phyloP scores from a whole-genome alignment of 805 yeast genomes.

The Schwanniomyces yamadae region DNA sequence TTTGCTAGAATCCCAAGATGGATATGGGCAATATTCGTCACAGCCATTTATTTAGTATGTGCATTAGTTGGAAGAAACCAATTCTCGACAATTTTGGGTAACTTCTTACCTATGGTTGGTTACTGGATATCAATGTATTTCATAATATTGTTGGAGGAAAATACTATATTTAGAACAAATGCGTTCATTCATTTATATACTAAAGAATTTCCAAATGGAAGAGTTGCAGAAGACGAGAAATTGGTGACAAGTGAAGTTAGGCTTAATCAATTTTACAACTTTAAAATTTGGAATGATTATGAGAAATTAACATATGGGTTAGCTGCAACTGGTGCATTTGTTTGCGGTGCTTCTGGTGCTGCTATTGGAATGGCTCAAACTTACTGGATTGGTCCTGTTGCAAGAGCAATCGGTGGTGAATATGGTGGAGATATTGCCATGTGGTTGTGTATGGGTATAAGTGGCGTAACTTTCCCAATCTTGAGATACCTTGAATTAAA shows the following conservation, averaged over 20 bases:
- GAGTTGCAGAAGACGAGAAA: constrained; percentile 6
- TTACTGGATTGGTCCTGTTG: constrained; percentile 78
- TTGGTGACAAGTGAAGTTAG: constrained; percentile 41
- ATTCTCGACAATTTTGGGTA: constrained; percentile 70
- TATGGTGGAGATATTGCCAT: constrained; percentile 79
- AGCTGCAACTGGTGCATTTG: constrained; percentile 67
- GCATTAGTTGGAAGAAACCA: constrained; percentile 75
- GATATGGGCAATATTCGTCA: constrained; percentile 65
- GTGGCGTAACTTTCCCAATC: constrained; percentile 62
- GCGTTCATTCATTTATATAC: constrained; percentile 31
- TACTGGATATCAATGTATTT: constrained; percentile 87
- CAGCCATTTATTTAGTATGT: constrained; percentile 63
- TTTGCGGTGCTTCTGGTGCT: constrained; percentile 76
- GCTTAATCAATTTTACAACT: constrained; percentile 55
- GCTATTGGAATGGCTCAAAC: constrained; percentile 87
- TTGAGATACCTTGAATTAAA: constrained; percentile 66
- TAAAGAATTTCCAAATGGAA: constrained; percentile 25
- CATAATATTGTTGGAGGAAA: constrained; percentile 69
- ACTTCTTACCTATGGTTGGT: constrained; percentile 87
- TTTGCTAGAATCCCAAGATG: constrained; percentile 73
- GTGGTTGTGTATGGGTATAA: constrained; percentile 73
- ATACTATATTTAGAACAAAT: constrained; percentile 61
- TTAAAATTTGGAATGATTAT: constrained; percentile 70
- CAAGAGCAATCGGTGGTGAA: constrained; percentile 57
- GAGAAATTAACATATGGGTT: constrained; percentile 61